A percentile compares a stretch with the other conserved stretches of the same genome.
Evolutionary conservation across 2,329 filamentous ascomycete species (phyloP).

Genomic region (Xylariaceae sp.): DNA sequence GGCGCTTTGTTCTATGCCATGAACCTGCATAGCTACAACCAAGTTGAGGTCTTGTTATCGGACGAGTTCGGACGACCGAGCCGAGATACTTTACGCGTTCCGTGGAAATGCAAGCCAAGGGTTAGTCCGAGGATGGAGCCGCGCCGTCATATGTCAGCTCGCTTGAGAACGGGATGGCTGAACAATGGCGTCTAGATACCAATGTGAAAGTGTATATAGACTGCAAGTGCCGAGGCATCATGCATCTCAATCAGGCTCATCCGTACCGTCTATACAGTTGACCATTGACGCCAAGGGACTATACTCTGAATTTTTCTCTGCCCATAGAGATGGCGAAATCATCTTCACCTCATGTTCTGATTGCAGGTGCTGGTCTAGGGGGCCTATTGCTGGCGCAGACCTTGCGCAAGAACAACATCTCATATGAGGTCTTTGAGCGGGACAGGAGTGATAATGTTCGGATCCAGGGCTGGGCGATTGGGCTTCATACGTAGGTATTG

Average conservation of each 20-base stretch:
- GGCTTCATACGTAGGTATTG: slow-evolving; percentile 24
- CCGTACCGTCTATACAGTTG: background rate
- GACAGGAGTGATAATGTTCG: slow-evolving; percentile 22
- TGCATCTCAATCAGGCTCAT: background rate
- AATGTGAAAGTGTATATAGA: slow-evolving; percentile 9
- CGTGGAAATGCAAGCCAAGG: background rate
- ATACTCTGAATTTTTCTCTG: background rate
- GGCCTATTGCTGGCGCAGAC: slow-evolving; percentile 26
- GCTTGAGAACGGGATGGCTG: too few species aligned
- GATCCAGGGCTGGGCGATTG: slow-evolving; percentile 27
- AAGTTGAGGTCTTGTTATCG: background rate
- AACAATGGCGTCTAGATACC: background rate
- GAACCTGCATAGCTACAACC: background rate
- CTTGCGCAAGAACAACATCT: slow-evolving; percentile 29
- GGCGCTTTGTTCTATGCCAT: background rate
- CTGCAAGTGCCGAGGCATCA: background rate
- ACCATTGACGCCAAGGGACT: background rate
- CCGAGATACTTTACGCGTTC: slow-evolving; percentile 6
- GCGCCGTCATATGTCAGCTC: background rate
- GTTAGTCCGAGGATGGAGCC: slow-evolving; percentile 4
- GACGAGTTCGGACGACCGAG: slow-evolving; percentile 15
- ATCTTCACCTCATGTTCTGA: slow-evolving; percentile 22
- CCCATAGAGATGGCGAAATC: slow-evolving; percentile 10
- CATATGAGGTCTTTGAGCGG: slow-evolving; percentile 30
- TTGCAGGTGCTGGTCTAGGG: slow-evolving; percentile 28